Evolutionary conservation across 2,329 filamentous ascomycete genomes (phyloP).

Genomic region (Elsinoe perseae): DNA sequence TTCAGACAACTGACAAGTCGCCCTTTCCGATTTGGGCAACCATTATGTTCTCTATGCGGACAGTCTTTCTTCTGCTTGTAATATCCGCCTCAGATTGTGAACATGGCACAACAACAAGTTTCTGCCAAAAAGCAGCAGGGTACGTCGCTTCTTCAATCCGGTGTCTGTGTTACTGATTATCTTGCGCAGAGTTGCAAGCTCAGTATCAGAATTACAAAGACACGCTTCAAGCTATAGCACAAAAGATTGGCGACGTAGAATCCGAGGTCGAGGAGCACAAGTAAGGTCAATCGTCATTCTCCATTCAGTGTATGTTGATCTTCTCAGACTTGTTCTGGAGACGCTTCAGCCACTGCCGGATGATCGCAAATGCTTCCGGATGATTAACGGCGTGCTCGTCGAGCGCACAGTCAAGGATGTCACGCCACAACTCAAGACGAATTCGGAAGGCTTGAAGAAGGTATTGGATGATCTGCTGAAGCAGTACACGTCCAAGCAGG

Average conservation of each 20-base stretch:
- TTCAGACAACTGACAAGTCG: slow-evolving; percentile 16
- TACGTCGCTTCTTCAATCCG: slow-evolving; percentile 27
- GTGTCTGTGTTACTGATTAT: not conserved
- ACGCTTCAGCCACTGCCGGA: slow-evolving; percentile 73
- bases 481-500: slow-evolving; percentile 91
- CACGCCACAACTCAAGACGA: slow-evolving; percentile 81
- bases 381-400: slow-evolving; percentile 94
- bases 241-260: slow-evolving; percentile 96
- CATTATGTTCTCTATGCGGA: not conserved
- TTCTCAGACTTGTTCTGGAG: slow-evolving; percentile 79
- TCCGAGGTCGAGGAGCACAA: slow-evolving; percentile 97
- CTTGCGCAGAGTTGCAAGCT: slow-evolving; percentile 60
- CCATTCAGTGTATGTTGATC: not conserved
- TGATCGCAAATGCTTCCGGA: slow-evolving; percentile 94
- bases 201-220: slow-evolving; percentile 72
- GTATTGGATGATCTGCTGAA: slow-evolving; percentile 91
- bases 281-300: slow-evolving; percentile 42
- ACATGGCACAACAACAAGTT: slow-evolving; percentile 32
- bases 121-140: slow-evolving; percentile 69
- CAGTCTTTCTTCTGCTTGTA: not conserved
- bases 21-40: slow-evolving; percentile 15
- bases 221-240: slow-evolving; percentile 79
- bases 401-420: slow-evolving; percentile 93
- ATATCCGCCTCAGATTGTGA: not conserved
- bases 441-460: slow-evolving; percentile 87